These are phyloP conservation scores for Aspergillus proliferans DNA, from an alignment of 2,329 filamentous ascomycete species.

Conservation along the genomic window DNA sequence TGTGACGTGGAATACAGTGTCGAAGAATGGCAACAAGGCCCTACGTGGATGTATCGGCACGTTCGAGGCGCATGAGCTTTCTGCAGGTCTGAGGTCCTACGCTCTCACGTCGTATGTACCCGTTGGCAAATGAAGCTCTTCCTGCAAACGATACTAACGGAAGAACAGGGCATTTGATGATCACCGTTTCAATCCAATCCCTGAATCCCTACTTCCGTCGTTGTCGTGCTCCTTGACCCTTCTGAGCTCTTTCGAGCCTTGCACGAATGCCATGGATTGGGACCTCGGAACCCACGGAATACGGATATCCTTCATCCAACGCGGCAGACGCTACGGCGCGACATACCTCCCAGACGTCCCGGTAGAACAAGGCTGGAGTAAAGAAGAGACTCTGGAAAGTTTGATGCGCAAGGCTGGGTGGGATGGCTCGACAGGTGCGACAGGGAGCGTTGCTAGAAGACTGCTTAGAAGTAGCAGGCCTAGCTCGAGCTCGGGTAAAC, in stretches of 20 bases:
- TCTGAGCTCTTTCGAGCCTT: conserved; percentile 76
- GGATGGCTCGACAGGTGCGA: conserved; percentile 59
- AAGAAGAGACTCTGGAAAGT: conserved; percentile 83
- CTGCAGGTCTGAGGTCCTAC: conserved; percentile 68
- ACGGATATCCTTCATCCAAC: conserved; percentile 74
- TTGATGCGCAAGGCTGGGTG: conserved; percentile 94
- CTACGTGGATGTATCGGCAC: conserved; percentile 95
- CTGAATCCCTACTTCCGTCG: conserved; percentile 41
- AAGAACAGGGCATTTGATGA: conserved; percentile 56
- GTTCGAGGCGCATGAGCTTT: conserved; percentile 71
- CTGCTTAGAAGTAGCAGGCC: conserved; percentile 25
- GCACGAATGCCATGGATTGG: conserved; percentile 73
- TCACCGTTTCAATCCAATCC: conserved; percentile 55
- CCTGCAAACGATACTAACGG: conserved; percentile 2
- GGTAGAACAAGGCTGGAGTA: conserved; percentile 86
- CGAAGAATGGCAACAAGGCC: conserved; percentile 54
- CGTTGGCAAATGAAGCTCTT: not conserved
- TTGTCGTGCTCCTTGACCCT: conserved; percentile 64
- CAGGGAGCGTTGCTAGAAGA: conserved; percentile 29
- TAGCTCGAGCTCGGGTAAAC: conserved; percentile 15
- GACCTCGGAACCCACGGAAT: conserved; percentile 78
- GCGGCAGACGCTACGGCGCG: conserved; percentile 67
- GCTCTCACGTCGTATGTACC: conserved; percentile 65
- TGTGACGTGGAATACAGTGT: conserved; percentile 85
- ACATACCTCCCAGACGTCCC: conserved; percentile 93